Conservation (phyloP, 1,139 yeast genomes). For the Kluyveromyces sp. region DNA sequence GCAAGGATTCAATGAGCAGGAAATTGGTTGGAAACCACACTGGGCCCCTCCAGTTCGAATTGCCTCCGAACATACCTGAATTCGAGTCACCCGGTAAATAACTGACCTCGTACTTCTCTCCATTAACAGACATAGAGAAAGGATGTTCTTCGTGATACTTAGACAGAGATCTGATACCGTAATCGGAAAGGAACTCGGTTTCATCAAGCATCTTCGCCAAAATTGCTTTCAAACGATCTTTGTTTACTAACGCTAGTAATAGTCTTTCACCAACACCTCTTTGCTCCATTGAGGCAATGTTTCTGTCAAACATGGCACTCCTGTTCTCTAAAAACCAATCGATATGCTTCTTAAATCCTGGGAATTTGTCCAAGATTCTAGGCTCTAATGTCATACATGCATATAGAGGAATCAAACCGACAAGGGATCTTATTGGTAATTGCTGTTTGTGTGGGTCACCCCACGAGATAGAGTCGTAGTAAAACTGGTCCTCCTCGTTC, state of each 20-base stretch:
- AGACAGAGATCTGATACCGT: slow-evolving; percentile 86
- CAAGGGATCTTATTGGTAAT: slow-evolving; percentile 82
- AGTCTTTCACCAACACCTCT: slow-evolving; percentile 86
- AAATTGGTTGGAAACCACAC: slow-evolving; percentile 96
- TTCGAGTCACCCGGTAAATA: slow-evolving; percentile 93
- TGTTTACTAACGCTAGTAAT: slow-evolving; percentile 72
- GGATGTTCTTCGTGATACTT: slow-evolving; percentile 85
- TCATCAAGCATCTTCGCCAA: slow-evolving; percentile 82
- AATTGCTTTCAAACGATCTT: slow-evolving; percentile 72
- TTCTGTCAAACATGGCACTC: slow-evolving; percentile 68
- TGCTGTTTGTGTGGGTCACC: slow-evolving; percentile 66
- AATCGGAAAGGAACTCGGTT: slow-evolving; percentile 76
- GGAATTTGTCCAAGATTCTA: slow-evolving; percentile 69
- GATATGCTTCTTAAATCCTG: slow-evolving; percentile 77
- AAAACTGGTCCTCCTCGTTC: slow-evolving; percentile 87
- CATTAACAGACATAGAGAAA: slow-evolving; percentile 79
- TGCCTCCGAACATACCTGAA: slow-evolving; percentile 94
- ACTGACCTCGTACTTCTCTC: slow-evolving; percentile 63
- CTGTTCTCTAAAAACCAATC: slow-evolving; percentile 81
- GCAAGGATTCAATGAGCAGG: slow-evolving; percentile 79
- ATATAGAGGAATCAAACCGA: slow-evolving; percentile 87
- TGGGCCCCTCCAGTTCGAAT: slow-evolving; percentile 98
- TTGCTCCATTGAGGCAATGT: slow-evolving; percentile 79
- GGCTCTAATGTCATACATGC: slow-evolving; percentile 91
- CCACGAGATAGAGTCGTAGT: slow-evolving; percentile 88